Conservation (phyloP, 805 yeast genomes). For the Candida peoriensis region DNA sequence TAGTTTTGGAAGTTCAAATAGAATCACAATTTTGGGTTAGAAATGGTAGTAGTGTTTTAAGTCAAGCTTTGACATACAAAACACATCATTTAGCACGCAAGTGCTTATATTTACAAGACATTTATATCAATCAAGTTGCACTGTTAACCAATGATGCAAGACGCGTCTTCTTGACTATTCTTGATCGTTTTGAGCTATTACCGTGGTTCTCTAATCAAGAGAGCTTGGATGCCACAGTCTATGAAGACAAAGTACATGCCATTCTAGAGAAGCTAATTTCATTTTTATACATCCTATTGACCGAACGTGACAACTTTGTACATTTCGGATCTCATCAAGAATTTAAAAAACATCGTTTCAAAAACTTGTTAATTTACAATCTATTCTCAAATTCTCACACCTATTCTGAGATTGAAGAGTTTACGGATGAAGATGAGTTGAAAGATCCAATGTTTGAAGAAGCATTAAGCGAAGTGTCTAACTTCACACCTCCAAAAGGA, state of each 20-base stretch:
- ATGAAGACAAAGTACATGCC: slow-evolving; percentile 42
- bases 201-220: slow-evolving; percentile 41
- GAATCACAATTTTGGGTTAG: slow-evolving; percentile 68
- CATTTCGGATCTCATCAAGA: slow-evolving; percentile 31
- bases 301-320: slow-evolving; percentile 61
- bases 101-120: slow-evolving; percentile 65
- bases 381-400: slow-evolving; percentile 49
- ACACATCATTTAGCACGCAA: slow-evolving; percentile 37
- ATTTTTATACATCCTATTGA: slow-evolving; percentile 61
- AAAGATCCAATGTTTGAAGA: slow-evolving; percentile 52
- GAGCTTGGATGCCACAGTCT: slow-evolving; percentile 36
- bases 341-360: slow-evolving; percentile 27
- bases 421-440: slow-evolving; percentile 30
- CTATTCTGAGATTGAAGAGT: slow-evolving; percentile 44
- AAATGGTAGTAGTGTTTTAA: slow-evolving; percentile 54
- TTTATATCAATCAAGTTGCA: slow-evolving; percentile 62
- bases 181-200: slow-evolving; percentile 58
- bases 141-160: slow-evolving; percentile 46
- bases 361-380: slow-evolving; percentile 41
- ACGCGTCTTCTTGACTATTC: slow-evolving; percentile 48
- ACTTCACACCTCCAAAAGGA: slow-evolving; percentile 61
- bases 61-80: slow-evolving; percentile 45
- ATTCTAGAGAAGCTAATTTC: slow-evolving; percentile 78
- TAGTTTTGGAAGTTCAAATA: slow-evolving; percentile 59
- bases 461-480: slow-evolving; percentile 54